Conservation (phyloP, 2,329 filamentous ascomycete species). For the Claviceps quebecensis region DNA sequence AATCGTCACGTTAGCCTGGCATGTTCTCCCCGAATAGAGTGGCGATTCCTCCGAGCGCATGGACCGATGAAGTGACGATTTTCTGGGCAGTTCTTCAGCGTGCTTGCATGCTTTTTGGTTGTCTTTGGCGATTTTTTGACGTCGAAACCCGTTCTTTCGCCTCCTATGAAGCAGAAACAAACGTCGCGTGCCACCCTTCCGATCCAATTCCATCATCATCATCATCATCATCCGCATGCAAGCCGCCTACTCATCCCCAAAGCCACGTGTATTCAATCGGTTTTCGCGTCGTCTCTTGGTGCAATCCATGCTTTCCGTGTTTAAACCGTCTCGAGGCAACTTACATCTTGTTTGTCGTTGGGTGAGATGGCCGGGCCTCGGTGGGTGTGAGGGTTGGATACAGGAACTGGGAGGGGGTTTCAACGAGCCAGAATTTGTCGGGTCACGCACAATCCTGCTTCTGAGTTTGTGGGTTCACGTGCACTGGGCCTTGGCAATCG, state of each 20-base stretch:
- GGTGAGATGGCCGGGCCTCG: constrained; percentile 28
- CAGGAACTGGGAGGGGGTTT: constrained; percentile 25
- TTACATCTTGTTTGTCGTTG: constrained; percentile 32
- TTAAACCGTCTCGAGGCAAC: constrained; percentile 10
- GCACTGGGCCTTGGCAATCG: constrained; percentile 17
- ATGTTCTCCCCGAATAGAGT: neutral
- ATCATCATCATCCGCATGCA: constrained; percentile 2
- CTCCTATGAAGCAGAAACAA: neutral
- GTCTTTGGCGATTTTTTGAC: neutral
- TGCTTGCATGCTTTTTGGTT: neutral
- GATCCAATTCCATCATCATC: neutral
- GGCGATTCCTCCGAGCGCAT: neutral
- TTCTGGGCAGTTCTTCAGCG: neutral
- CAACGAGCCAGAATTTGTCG: constrained; percentile 26
- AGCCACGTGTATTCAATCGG: constrained; percentile 2
- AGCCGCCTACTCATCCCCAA: constrained; percentile 1
- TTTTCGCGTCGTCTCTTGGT: constrained; percentile 1
- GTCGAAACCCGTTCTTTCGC: neutral
- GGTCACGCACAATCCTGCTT: constrained; percentile 19
- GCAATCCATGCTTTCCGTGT: neutral
- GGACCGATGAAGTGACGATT: neutral
- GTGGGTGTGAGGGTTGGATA: constrained; percentile 21
- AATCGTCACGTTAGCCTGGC: constrained; percentile 15
- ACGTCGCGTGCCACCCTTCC: neutral
- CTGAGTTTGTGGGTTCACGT: constrained; percentile 29